Evolutionary conservation across 106 monocot genomes (phyloP).

Genomic region (Gastrodia elata): DNA sequence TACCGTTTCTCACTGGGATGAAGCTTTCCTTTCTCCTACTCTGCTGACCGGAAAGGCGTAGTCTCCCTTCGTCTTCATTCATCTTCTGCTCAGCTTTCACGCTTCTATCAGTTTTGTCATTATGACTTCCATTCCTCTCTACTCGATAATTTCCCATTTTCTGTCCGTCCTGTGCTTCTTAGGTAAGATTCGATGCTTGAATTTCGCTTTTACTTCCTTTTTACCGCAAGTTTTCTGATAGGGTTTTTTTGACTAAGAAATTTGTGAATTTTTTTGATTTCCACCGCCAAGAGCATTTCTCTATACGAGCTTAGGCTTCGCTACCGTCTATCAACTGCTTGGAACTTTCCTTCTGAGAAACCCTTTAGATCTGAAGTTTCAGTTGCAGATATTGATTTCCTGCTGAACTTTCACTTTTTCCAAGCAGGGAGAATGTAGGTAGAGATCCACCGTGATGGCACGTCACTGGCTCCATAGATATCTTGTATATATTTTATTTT

Average conservation of each 20-base stretch:
- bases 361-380: neutral
- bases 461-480: too few species aligned
- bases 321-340: neutral
- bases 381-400: neutral
- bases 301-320: neutral
- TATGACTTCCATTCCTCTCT: neutral
- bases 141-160: conserved; percentile 1
- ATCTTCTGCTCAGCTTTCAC: neutral
- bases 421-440: neutral
- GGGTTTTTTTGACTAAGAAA: neutral
- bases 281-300: neutral
- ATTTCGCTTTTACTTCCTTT: neutral
- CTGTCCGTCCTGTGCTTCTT: neutral
- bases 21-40: neutral
- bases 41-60: neutral
- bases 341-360: neutral
- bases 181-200: neutral
- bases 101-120: neutral
- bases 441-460: too few species aligned
- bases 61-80: neutral
- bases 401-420: neutral
- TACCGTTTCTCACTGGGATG: neutral
- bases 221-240: neutral
- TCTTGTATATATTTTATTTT: too few species aligned
- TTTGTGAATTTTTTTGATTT: neutral